Evolutionary conservation across 2,329 filamentous ascomycete genomes (phyloP), one percentile per base, ranked within the genome.

Genomic region (Orbilia oligospora): DNA sequence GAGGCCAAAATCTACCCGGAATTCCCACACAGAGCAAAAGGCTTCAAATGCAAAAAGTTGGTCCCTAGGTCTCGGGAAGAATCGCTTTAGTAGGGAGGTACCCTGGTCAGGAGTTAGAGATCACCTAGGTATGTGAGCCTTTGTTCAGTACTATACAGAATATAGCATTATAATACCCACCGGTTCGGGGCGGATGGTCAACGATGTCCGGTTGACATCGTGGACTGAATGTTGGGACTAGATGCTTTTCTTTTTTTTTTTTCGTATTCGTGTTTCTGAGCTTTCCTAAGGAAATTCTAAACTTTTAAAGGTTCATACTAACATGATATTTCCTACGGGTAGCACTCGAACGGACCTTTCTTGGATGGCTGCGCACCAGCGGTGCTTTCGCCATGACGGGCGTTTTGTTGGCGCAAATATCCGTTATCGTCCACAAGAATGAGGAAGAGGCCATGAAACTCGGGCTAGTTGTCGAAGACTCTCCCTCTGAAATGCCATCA

Each of bases 351-450:
- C 44, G 75, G 16, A 78, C 75, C 22, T 78, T 78, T 46, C 68
- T 78, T 24, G 75, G 75, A 72, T 78, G 75, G 75, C 68, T 78
- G 4, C 68, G 75, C 12, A 78, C 75, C 9, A 78, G 75, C 20
- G 75, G 75, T n/a, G 75, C 75, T 5, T 78, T 78, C 18, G 75
- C 75, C 36, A 78, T 78, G 75, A 72, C 68, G 5, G 75, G 68
- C 5, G 75, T 72, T 16, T 24, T 78, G 12, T 48, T 78, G 6
- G 75, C 75, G 14, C 75, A 78, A 38, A 78, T 78, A 64, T 67
- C 75, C 1, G 68, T 78, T 20, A 78, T 78, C 9, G 75, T 72
- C 4, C 5, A 61, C 18, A 66, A 64, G 22, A 58, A 72, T 24
- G 53, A 78, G 30, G 58, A 68, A 36, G 20, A 20, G 10, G 58